phyloP scores from a whole-genome alignment of 345 rosid species.

The Hirschfeldia incana region DNA sequence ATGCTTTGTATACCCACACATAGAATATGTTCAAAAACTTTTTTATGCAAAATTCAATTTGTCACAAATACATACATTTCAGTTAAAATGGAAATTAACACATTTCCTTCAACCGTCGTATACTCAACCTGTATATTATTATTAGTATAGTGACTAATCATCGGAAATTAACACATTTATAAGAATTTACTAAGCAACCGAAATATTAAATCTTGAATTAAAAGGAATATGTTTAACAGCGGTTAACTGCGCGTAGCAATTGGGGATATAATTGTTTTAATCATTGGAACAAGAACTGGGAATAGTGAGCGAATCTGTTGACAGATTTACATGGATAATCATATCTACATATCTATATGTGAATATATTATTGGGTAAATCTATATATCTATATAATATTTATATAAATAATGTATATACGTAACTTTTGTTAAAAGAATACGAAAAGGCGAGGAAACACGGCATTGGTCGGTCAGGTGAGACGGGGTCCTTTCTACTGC shows the following conservation, averaged over 20 bases:
- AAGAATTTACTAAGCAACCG: not conserved
- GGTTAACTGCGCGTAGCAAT: slow-evolving; percentile 26
- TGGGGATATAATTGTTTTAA: slow-evolving; percentile 29
- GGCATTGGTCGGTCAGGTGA: slow-evolving; percentile 39
- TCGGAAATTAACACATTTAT: not conserved
- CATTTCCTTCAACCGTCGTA: not conserved
- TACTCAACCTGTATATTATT: not conserved
- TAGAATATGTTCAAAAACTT: too few relatives aligned
- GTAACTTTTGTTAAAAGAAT: slow-evolving; percentile 32
- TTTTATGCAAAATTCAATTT: too few relatives aligned
- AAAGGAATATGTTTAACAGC: not conserved
- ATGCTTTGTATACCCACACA: too few relatives aligned
- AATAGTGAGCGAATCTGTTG: slow-evolving; percentile 24
- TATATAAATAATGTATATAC: not conserved
- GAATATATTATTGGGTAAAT: too few relatives aligned
- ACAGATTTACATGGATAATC: not conserved
- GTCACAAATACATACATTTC: too few relatives aligned
- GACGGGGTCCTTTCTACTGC: slow-evolving; percentile 33
- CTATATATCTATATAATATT: not conserved
- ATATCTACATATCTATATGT: too few relatives aligned
- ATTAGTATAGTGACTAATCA: not conserved
- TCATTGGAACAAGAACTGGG: slow-evolving; percentile 27
- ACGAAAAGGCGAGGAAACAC: slow-evolving; percentile 35
- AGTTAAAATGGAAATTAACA: too few relatives aligned
- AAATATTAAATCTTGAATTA: not conserved